Evolutionary conservation across 345 rosid species (phyloP).

Genomic region (Eucalyptus marginata): DNA sequence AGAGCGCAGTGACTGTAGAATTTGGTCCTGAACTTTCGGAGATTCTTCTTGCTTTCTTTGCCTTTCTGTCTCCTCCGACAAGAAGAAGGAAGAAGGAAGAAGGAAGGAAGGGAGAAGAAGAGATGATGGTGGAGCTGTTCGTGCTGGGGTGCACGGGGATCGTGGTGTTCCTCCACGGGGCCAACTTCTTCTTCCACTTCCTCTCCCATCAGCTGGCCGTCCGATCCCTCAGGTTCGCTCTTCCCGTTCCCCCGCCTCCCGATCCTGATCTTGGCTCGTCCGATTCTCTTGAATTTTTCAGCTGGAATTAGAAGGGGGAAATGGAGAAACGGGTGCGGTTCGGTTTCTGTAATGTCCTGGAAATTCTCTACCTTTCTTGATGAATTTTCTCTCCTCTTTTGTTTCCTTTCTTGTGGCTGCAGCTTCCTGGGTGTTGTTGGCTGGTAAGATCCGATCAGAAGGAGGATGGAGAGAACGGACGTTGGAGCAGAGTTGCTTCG

Average conservation of each 20-base stretch:
- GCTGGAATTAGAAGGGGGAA: not conserved
- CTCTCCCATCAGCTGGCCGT: constrained; percentile 33
- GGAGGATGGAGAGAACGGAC: not conserved
- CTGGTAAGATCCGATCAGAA: constrained; percentile 15
- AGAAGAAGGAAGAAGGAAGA: not conserved
- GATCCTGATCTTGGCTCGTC: not conserved
- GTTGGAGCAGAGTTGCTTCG: not conserved
- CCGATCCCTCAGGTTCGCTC: constrained; percentile 39
- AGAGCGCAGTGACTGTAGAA: not conserved
- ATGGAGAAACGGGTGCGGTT: not conserved
- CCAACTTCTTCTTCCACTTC: constrained; percentile 46
- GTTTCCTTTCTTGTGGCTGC: not conserved
- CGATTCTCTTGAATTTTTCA: not conserved
- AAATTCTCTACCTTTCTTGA: not conserved
- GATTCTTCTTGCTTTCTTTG: not conserved
- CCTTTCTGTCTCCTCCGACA: not conserved
- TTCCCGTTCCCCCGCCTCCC: not conserved
- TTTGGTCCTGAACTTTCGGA: not conserved
- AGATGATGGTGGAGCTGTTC: constrained; percentile 38
- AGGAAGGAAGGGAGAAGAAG: not conserved
- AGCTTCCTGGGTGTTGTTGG: constrained; percentile 56
- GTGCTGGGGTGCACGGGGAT: constrained; percentile 42
- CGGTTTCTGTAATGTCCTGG: not conserved
- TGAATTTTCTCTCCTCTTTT: not conserved
- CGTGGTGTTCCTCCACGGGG: constrained; percentile 57